Evolutionary conservation across 306 rosid species (phyloP).

Genomic region (Vigna radiata): DNA sequence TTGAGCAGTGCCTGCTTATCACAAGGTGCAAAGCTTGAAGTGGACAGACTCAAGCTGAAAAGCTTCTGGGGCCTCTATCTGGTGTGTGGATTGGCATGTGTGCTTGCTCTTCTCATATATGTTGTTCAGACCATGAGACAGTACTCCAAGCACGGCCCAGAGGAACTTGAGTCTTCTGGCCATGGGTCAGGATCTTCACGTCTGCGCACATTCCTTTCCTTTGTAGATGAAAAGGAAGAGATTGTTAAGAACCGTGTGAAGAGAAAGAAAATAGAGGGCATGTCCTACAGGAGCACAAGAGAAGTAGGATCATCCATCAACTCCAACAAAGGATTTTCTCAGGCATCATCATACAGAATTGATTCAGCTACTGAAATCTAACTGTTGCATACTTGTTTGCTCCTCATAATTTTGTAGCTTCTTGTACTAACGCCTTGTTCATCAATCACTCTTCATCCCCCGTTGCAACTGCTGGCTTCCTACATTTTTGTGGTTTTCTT

Average conservation of each 20-base stretch:
- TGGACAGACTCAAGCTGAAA: constrained; percentile 75
- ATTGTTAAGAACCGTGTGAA: constrained; percentile 60
- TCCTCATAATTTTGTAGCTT: background rate
- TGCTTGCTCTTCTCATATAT: constrained; percentile 73
- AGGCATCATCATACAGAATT: constrained; percentile 39
- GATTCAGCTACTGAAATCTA: constrained; percentile 41
- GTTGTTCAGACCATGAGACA: constrained; percentile 65
- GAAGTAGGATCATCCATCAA: constrained; percentile 51
- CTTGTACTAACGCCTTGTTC: constrained; percentile 6
- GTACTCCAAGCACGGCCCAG: constrained; percentile 57
- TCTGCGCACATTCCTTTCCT: constrained; percentile 71
- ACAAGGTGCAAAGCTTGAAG: constrained; percentile 72
- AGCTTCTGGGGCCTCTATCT: constrained; percentile 91
- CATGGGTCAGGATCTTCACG: constrained; percentile 48
- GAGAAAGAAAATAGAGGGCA: constrained; percentile 59
- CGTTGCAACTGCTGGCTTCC: constrained; percentile 15
- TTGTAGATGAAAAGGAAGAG: constrained; percentile 77
- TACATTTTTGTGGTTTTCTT: background rate
- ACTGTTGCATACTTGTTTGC: constrained; percentile 22
- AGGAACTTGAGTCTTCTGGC: constrained; percentile 51
- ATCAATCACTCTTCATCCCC: constrained; percentile 11
- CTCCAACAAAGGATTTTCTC: constrained; percentile 51
- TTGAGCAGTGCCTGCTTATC: constrained; percentile 70
- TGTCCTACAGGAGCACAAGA: constrained; percentile 53
- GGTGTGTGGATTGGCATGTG: constrained; percentile 75